Percentiles rank a stretch among this genome's conserved stretches.
These are phyloP conservation scores for Cicer yamashitae DNA, from an alignment of 306 rosid genomes.

Conservation along the genomic window DNA sequence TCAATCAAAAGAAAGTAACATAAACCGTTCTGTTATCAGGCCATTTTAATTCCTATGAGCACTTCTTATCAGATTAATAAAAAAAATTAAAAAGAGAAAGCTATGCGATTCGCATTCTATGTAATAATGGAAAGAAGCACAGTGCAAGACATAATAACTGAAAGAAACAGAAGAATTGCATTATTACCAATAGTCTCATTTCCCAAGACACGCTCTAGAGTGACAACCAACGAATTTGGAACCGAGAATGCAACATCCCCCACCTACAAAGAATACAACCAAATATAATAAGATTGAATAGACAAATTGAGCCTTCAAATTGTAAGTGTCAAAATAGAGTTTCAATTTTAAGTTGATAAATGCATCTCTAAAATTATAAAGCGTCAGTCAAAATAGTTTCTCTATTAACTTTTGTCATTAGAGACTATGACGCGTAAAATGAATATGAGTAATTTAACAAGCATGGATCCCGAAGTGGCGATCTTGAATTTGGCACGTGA, in stretches of 20 bases:
- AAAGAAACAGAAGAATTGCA: conserved; percentile 42
- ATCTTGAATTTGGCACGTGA: too few relatives aligned
- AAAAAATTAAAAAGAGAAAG: not conserved
- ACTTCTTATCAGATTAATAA: not conserved
- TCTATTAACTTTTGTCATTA: too few relatives aligned
- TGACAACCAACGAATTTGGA: conserved; percentile 86
- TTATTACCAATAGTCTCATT: conserved; percentile 90
- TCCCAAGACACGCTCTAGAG: conserved; percentile 92
- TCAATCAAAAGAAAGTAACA: not conserved
- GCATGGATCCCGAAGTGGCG: too few relatives aligned
- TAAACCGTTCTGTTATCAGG: not conserved
- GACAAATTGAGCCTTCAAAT: not conserved
- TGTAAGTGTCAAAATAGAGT: too few relatives aligned
- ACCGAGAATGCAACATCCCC: conserved; percentile 93
- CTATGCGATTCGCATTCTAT: not conserved
- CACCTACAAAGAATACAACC: conserved; percentile 51
- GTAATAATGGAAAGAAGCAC: not conserved
- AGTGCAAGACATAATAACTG: conserved; percentile 10
- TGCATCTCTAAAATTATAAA: too few relatives aligned
- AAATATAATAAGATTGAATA: not conserved
- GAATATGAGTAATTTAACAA: too few relatives aligned
- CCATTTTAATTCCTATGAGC: not conserved
- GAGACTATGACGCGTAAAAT: too few relatives aligned
- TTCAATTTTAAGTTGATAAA: too few relatives aligned
- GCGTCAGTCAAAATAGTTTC: too few relatives aligned